phyloP scores from a whole-genome alignment of 495 filamentous ascomycete species.

The Lineolata rhizophorae region DNA sequence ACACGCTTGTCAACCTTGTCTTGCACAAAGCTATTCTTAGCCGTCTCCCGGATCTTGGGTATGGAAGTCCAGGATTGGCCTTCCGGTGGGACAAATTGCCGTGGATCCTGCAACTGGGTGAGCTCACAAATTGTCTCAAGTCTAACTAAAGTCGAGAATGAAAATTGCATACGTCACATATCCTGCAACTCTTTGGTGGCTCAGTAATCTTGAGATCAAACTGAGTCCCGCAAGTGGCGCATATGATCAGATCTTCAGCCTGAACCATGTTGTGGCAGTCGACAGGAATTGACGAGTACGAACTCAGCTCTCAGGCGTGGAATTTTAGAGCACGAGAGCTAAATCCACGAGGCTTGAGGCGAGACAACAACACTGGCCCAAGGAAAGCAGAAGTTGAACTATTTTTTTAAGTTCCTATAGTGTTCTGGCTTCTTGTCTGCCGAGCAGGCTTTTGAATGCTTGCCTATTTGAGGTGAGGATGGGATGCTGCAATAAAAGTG shows the following conservation, averaged over 20 bases:
- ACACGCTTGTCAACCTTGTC: slow-evolving; percentile 21
- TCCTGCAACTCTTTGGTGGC: slow-evolving; percentile 35
- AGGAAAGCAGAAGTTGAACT: too few species aligned
- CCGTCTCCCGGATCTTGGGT: slow-evolving; percentile 11
- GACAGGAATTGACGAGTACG: too few species aligned
- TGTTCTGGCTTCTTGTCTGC: too few species aligned
- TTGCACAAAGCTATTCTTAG: slow-evolving; percentile 19
- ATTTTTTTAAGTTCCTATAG: too few species aligned
- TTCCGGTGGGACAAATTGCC: slow-evolving; percentile 35
- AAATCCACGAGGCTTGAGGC: too few species aligned
- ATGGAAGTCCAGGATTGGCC: slow-evolving; percentile 32
- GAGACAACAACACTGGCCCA: too few species aligned
- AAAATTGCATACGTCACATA: slow-evolving; percentile 40
- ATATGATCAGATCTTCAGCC: slow-evolving; percentile 31
- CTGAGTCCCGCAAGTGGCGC: slow-evolving; percentile 49
- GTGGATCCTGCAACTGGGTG: slow-evolving; percentile 24
- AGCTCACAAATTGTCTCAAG: not conserved
- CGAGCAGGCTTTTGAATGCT: too few species aligned
- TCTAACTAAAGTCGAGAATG: not conserved
- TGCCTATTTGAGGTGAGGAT: too few species aligned
- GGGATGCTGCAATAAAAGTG: too few species aligned
- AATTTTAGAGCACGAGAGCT: too few species aligned
- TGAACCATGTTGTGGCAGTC: slow-evolving; percentile 4
- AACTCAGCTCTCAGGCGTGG: too few species aligned
- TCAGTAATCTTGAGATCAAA: slow-evolving; percentile 26